Base-by-base conservation (phyloP, 1,139 yeast species). In the Debaryomyces subglobosus region DNA sequence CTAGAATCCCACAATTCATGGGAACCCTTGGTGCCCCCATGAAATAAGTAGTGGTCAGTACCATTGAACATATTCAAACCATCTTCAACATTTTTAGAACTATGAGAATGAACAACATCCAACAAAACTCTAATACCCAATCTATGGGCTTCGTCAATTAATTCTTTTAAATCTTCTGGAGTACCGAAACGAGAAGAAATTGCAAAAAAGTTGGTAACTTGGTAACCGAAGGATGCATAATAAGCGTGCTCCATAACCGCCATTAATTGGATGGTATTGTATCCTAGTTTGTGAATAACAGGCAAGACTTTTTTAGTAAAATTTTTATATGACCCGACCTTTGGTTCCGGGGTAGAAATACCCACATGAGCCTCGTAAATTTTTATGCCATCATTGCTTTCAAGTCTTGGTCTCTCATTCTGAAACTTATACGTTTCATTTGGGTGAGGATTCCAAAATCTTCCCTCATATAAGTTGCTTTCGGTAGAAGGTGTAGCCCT, bases 221-320 rank as follows among this genome's bases (percentile, higher is more conserved):
- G 99, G 67, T 94, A 94, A 5, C 99, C 99, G 66, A 94, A 94
- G 0, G 96, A 89, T 1, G 98, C 99, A 64, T 94, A 94, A 67
- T 94, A 94, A 1, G 99, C 98, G 65, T 94, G 99, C 67, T 94
- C 99, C 99, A 94, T 94, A 45, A 94, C 80, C 0, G 99, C 97
- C 99, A 94, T 94, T 62, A 94, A 77, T 68, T 94, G 99, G 58
- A 94, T 87, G 6, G 96, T 85, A 64, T 94, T 90, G 67, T 94
- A 94, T 21, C 97, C 98, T 53, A 92, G 76, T 54, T 85, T 80
- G 59, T 83, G 83, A 58, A 94, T 89, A 40, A 87, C 77, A n/a
- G 99, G 99, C 53, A 94, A 76, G 15, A 91, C 77, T 54, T 89
- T 84, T 42, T 72, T 56, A 20, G 97, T 88, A 65, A 94, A 94